Percentiles rank a stretch among this genome's conserved stretches.
These are phyloP conservation scores for Luzula sylvatica DNA, from an alignment of 176 grass and related monocot species.

Conservation along the genomic window DNA sequence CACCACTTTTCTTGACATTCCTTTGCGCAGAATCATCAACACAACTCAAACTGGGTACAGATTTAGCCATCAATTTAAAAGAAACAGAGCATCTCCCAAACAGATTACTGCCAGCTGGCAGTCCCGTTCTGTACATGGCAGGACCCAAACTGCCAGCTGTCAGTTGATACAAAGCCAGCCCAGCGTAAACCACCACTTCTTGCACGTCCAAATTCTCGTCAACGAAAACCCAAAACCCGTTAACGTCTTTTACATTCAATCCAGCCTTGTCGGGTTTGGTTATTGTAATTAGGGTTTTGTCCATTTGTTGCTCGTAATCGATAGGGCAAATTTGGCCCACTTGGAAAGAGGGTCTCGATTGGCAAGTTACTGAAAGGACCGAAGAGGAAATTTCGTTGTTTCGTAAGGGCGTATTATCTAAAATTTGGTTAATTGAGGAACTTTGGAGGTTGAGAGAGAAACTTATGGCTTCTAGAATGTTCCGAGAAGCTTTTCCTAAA, in stretches of 20 bases:
- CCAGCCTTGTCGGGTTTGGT: constrained; percentile 65
- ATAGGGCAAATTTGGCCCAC: constrained; percentile 36
- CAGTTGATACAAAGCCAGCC: constrained; percentile 69
- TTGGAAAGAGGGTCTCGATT: constrained; percentile 64
- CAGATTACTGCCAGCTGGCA: constrained; percentile 35
- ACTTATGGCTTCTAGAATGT: constrained; percentile 58
- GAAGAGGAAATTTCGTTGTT: constrained; percentile 74
- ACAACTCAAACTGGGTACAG: constrained; percentile 46
- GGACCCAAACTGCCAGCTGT: constrained; percentile 72
- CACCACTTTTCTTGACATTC: constrained; percentile 36
- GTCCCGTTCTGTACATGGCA: constrained; percentile 45
- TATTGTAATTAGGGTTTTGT: constrained; percentile 75
- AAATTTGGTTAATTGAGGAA: constrained; percentile 55
- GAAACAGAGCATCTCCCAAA: constrained; percentile 60
- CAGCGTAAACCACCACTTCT: constrained; percentile 61
- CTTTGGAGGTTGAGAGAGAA: constrained; percentile 65
- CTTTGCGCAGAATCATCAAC: constrained; percentile 82
- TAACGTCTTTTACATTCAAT: constrained; percentile 69
- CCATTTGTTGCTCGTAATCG: constrained; percentile 52
- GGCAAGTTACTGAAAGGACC: constrained; percentile 72
- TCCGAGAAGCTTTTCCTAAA: constrained; percentile 55
- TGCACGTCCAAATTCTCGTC: constrained; percentile 60
- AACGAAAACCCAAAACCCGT: constrained; percentile 63
- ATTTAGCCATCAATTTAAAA: constrained; percentile 78
- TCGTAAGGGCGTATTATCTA: constrained; percentile 76